A percentile compares a stretch with the other conserved stretches of the same genome.
These are phyloP conservation scores for Chenopodium album DNA, from an alignment of 148 eudicot genomes.

Conservation along the genomic window DNA sequence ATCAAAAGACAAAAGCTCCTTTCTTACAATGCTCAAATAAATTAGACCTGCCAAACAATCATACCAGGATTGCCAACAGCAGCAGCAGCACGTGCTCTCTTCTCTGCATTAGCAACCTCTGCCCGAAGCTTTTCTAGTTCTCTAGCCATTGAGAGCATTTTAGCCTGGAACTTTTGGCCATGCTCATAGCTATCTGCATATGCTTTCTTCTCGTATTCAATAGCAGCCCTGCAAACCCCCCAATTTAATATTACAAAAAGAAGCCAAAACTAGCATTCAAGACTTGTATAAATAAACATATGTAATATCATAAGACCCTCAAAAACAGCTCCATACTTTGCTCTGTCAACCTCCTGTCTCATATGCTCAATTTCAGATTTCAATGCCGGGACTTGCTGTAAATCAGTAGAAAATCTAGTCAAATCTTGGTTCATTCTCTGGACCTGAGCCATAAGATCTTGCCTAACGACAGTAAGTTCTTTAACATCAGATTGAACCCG, in stretches of 20 bases:
- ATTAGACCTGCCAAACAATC: slow-evolving; percentile 3
- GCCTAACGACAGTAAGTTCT: slow-evolving; percentile 63
- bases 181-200: slow-evolving; percentile 91
- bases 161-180: slow-evolving; percentile 84
- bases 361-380: slow-evolving; percentile 74
- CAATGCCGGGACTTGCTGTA: slow-evolving; percentile 71
- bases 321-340: slow-evolving; percentile 49
- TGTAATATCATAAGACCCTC: slow-evolving; percentile 2
- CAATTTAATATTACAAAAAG: neutral
- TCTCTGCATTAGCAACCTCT: slow-evolving; percentile 89
- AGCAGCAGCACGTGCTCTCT: slow-evolving; percentile 81
- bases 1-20: neutral
- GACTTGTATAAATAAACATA: neutral
- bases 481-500: slow-evolving; percentile 67
- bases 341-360: slow-evolving; percentile 72
- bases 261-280: slow-evolving; percentile 8
- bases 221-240: slow-evolving; percentile 65
- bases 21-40: neutral
- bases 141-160: slow-evolving; percentile 76
- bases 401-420: slow-evolving; percentile 62
- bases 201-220: slow-evolving; percentile 90
- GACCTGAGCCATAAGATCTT: slow-evolving; percentile 66
- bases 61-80: slow-evolving; percentile 69
- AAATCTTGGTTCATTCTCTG: slow-evolving; percentile 82
- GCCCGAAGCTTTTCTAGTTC: slow-evolving; percentile 97